Percentiles rank a stretch among this genome's conserved stretches.
Evolutionary conservation across 2,329 filamentous ascomycete genomes (phyloP).

Genomic region (Aspergillus bombycis): DNA sequence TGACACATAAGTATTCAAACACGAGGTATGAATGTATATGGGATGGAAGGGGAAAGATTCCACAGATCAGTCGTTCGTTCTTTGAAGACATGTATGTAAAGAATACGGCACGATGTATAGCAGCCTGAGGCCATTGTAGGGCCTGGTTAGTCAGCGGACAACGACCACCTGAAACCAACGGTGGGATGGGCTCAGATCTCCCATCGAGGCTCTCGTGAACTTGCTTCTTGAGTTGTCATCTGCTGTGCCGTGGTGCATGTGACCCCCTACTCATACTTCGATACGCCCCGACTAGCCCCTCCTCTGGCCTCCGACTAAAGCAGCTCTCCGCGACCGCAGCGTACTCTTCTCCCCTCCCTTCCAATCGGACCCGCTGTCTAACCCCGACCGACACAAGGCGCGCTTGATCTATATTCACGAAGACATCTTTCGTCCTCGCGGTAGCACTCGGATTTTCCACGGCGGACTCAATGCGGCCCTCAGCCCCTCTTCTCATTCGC

Average conservation of each 20-base stretch:
- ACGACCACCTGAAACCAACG: constrained; percentile 19
- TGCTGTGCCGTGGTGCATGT: constrained; percentile 14
- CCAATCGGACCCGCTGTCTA: constrained; percentile 15
- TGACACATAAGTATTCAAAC: too few species aligned
- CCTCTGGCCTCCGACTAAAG: constrained; percentile 7
- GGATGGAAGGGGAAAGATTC: too few species aligned
- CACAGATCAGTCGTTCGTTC: too few species aligned
- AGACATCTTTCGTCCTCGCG: not conserved
- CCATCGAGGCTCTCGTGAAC: constrained; percentile 11
- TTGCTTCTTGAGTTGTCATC: constrained; percentile 7
- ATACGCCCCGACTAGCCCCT: constrained; percentile 6
- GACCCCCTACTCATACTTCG: constrained; percentile 1
- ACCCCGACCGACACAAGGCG: constrained; percentile 10
- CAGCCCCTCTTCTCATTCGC: constrained; percentile 27
- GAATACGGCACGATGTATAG: not conserved
- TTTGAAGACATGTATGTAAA: not conserved
- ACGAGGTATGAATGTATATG: too few species aligned
- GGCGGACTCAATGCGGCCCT: constrained; percentile 36
- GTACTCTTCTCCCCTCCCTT: constrained; percentile 17
- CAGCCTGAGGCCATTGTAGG: constrained; percentile 17
- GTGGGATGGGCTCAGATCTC: constrained; percentile 14
- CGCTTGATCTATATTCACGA: constrained; percentile 6
- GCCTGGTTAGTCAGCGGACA: constrained; percentile 23
- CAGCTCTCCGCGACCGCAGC: constrained; percentile 13
- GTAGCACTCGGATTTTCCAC: constrained; percentile 4